Percentiles rank a stretch among this genome's conserved stretches.
Conservation (phyloP, 2,329 filamentous ascomycete species). For the Penicillium digitatum region DNA sequence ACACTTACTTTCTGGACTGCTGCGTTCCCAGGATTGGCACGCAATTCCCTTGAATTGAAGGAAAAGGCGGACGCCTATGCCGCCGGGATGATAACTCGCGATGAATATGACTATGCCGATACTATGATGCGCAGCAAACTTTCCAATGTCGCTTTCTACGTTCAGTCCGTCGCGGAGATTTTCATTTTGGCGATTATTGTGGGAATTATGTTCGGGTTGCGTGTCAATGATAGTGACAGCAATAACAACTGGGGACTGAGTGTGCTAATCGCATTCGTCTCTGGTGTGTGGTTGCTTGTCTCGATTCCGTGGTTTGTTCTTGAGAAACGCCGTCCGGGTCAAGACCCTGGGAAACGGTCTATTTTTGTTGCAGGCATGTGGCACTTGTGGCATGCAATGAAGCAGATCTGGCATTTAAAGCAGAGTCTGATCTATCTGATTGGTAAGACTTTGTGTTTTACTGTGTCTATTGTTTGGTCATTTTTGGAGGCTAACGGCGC, state of each 20-base stretch:
- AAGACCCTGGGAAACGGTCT: slow-evolving; percentile 46
- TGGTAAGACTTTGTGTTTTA: slow-evolving; percentile 35
- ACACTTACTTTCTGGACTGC: slow-evolving; percentile 67
- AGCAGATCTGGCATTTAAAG: slow-evolving; percentile 60
- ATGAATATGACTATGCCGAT: slow-evolving; percentile 59
- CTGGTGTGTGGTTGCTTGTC: slow-evolving; percentile 60
- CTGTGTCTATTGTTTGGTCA: background rate
- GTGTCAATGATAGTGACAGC: slow-evolving; percentile 55
- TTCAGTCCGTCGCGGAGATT: slow-evolving; percentile 61
- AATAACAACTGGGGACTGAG: slow-evolving; percentile 66
- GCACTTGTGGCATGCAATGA: slow-evolving; percentile 57
- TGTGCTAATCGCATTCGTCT: slow-evolving; percentile 62
- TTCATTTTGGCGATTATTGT: slow-evolving; percentile 62
- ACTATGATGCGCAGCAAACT: slow-evolving; percentile 61
- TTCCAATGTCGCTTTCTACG: slow-evolving; percentile 61
- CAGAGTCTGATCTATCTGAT: slow-evolving; percentile 64
- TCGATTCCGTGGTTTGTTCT: slow-evolving; percentile 64
- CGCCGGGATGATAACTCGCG: slow-evolving; percentile 52
- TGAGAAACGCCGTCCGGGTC: slow-evolving; percentile 62
- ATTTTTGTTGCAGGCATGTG: slow-evolving; percentile 57
- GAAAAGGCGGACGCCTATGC: slow-evolving; percentile 49
- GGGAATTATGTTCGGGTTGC: slow-evolving; percentile 58
- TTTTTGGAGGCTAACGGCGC: background rate
- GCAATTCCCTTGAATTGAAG: slow-evolving; percentile 52
- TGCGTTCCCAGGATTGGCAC: slow-evolving; percentile 56